Base-by-base conservation (phyloP, 2,329 filamentous ascomycete species). In the Pseudogymnoascus sp. region DNA sequence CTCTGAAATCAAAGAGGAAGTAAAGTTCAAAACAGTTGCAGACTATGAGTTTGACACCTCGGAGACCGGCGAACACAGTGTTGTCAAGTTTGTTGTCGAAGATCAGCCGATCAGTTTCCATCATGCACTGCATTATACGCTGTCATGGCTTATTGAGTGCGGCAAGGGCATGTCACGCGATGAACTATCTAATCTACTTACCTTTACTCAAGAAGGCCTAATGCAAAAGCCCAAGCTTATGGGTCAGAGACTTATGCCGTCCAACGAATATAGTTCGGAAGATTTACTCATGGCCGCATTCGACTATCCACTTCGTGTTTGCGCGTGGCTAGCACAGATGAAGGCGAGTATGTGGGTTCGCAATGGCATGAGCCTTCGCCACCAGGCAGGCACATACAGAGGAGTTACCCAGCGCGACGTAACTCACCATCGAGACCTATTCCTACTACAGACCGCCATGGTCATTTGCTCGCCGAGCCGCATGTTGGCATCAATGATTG, bases 271-370 rank as follows among this genome's bases (percentile, higher is more conserved):
- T 66, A 78, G 78, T 0, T 77, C 88, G 0, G 90, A 96, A 69
- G 91, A 96, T 72, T 87, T 92, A 70, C 79, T 96, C 21, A 86
- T 96, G 73, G 88, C 90, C 1, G 85, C 92, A 60, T 96, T 99
- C 70, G 94, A 99, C 73, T 96, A 91, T 69, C 93, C 95, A 0
- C 80, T 99, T 3, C 84, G 95, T 61, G 92, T 97, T 0, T 97
- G 92, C 72, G 92, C 91, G 19, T 99, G 94, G 94, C 80, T 99
- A 33, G 90, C 94, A 5, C 95, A 99, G 77, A 97, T 99, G 86
- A 96, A 96, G 74, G 92, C 93, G 16, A 91, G 92, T 60, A 96
- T 97, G 87, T 99, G 95, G 94, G 93, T 99, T 66, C 87, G 94
- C 62, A 99, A 99, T 72, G 94, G 94, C 2, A 91, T 99, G 71